Base-by-base conservation (phyloP, 2,329 filamentous ascomycete species). In the Pseudogymnoascus pannorum region DNA sequence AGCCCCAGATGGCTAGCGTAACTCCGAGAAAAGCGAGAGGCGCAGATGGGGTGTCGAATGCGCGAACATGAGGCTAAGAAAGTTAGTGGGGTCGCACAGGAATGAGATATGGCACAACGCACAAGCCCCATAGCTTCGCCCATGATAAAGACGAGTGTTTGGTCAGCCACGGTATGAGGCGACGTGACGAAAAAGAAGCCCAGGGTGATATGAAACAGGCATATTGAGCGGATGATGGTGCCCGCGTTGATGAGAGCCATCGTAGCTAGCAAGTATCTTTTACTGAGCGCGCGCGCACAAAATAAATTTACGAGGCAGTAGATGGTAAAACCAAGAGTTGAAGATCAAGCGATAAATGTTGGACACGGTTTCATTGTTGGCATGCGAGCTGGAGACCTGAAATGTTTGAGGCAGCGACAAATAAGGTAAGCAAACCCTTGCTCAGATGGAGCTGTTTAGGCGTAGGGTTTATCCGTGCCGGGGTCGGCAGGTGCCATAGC, bases 101-200 rank as follows among this genome's bases (percentile, higher is more conserved):
- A 58, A 16, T 33, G 14, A 5, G 14, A 4, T 18, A 29, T 40
- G 12, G 18, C 20, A 29, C 36, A 8, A 69, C 79, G 62, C 79
- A 93, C 91, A 72, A 96, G 82, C 68, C 87, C 85, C 85, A 95
- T 89, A 60, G 89, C 85, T 74, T 95, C 88, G 60, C 91, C 91
- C 24, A 96, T 77, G 29, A 96, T 82, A 67, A 85, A 90, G 57
- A 96, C 89, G 20, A 96, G 74, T 59, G 87, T 86, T 70, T 95
- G 91, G 71, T 93, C 87, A 57, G 89, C 85, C 68, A 97, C 80
- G 44, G 83, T 80, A 64, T 78, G 76, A 5, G 92, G 92, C 62
- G 81, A 86, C 42, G 84, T 87, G 69, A 95, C 80, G 76, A 97
- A 88, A 78, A 94, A 91, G 75, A 87, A 92, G 69, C 87, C 91